These are phyloP conservation scores for Colletotrichum agaves DNA, from an alignment of 2,329 filamentous ascomycete genomes.

Conservation along the genomic window DNA sequence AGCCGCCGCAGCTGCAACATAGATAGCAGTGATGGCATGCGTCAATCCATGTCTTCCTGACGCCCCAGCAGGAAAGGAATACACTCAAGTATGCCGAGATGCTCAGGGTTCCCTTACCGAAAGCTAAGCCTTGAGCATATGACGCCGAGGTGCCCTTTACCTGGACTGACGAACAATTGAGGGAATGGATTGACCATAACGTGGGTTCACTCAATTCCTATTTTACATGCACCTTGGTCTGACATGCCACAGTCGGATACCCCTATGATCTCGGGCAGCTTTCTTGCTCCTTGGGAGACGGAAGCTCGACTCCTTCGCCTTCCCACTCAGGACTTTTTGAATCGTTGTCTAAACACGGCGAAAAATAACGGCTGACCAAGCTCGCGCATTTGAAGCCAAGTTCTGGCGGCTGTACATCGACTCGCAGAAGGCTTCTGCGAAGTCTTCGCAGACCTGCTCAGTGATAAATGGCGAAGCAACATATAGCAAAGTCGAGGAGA, in stretches of 20 bases:
- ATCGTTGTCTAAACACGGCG: constrained; percentile 51
- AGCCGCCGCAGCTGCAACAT: constrained; percentile 53
- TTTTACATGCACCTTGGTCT: neutral
- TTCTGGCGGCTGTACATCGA: constrained; percentile 56
- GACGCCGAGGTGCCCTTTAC: constrained; percentile 47
- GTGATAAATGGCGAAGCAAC: neutral
- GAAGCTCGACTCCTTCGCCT: constrained; percentile 56
- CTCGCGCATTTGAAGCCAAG: constrained; percentile 53
- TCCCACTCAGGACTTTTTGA: constrained; percentile 51
- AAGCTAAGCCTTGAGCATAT: constrained; percentile 39
- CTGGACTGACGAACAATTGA: constrained; percentile 53
- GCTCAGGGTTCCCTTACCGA: constrained; percentile 52
- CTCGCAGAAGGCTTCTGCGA: constrained; percentile 42
- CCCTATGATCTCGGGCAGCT: constrained; percentile 46
- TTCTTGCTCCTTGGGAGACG: constrained; percentile 53
- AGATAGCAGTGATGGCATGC: constrained; percentile 58
- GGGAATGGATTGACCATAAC: constrained; percentile 53
- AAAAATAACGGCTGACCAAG: constrained; percentile 51
- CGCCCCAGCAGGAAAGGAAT: constrained; percentile 56
- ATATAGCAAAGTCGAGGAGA: neutral
- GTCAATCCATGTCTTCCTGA: constrained; percentile 59
- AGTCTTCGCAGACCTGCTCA: neutral
- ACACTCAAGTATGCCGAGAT: constrained; percentile 61
- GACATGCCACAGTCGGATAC: constrained; percentile 49
- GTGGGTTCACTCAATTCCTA: constrained; percentile 44